Conservation (phyloP, 2,329 filamentous ascomycete genomes). For the Cladobotryum protrusum region DNA sequence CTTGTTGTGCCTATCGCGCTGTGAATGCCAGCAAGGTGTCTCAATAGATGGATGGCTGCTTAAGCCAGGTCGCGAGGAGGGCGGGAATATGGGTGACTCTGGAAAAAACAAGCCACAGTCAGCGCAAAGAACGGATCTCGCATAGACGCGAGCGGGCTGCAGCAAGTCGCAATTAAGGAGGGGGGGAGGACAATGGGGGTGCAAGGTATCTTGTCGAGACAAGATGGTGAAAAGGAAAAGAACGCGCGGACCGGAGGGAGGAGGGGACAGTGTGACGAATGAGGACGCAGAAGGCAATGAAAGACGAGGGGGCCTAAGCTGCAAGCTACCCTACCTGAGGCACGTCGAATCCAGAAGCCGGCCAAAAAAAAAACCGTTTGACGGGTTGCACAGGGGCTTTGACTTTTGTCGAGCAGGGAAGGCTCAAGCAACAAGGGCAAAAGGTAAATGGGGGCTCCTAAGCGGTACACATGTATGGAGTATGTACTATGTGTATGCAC, state of each 20-base stretch:
- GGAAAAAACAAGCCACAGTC: constrained; percentile 24
- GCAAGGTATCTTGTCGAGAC: constrained; percentile 12
- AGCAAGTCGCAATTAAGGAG: constrained; percentile 23
- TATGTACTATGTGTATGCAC: constrained; percentile 6
- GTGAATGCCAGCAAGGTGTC: constrained; percentile 20
- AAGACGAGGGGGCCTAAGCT: constrained; percentile 13
- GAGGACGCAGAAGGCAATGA: constrained; percentile 12
- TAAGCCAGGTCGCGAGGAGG: constrained; percentile 18
- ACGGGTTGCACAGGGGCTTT: not conserved
- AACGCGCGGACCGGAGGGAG: constrained; percentile 14
- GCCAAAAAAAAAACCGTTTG: not conserved
- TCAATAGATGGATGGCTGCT: constrained; percentile 20
- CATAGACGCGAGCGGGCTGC: constrained; percentile 27
- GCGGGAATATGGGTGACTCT: constrained; percentile 19
- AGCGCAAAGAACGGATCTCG: constrained; percentile 26
- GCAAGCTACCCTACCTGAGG: constrained; percentile 14
- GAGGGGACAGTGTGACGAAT: constrained; percentile 15
- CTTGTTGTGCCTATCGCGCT: constrained; percentile 15
- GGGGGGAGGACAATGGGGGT: constrained; percentile 16
- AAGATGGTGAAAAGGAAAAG: constrained; percentile 15
- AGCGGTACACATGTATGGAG: not conserved
- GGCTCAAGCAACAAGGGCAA: not conserved
- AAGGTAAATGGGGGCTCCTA: not conserved
- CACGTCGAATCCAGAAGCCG: not conserved
- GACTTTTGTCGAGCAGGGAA: not conserved